Evolutionary conservation across 2,329 filamentous ascomycete species (phyloP), one percentile per base, ranked within the genome.

Genomic region (Fusarium verticillioides): DNA sequence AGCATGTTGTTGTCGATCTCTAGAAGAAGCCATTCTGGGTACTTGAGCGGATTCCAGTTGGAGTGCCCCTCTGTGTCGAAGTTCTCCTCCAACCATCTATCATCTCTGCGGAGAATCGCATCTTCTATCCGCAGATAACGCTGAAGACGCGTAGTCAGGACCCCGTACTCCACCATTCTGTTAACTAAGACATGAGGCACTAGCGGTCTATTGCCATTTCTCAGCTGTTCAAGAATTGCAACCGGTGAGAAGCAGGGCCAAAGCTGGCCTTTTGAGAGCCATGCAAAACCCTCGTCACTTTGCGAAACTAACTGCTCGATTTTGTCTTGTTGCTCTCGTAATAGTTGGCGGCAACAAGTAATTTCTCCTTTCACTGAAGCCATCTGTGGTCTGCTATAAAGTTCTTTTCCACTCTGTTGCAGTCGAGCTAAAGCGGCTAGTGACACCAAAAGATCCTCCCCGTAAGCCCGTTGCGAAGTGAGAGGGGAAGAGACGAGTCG

Each of bases 1-100:
- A 91, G 80, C 1, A 94, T 77, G 68, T 92, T 85, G 3, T 86
- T 83, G 62, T 94, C 92, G 21, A 93, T 86, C 65, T 93, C 91
- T 0, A 94, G 78, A 0, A 94, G 81, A 0, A 94, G 79, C 88
- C 90, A 92, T 73, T 94, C 91, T 0, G 89, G 84, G 21, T 85
- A 78, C 0, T 88, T 78, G 0, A 77, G 7, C 0, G 89, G 86
- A 4, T 82, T 72, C 90, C 90, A 93, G 30, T 90, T 88, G 0
- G 74, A 76, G 70, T 92, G 90, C 0, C 88, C 89, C n/a, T 39
- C 0, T 42, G 37, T 54, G 87, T 88, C 64, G 18, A 79, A 72
- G 66, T 91, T 88, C 8, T 87, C 85, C 4, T 73, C 21, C 4
- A 81, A 74, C 70, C 79, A 62, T 72, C 63, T 23, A 30, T 81